phyloP scores from a whole-genome alignment of 179 eudicot genomes.

The Silene noctiflora region DNA sequence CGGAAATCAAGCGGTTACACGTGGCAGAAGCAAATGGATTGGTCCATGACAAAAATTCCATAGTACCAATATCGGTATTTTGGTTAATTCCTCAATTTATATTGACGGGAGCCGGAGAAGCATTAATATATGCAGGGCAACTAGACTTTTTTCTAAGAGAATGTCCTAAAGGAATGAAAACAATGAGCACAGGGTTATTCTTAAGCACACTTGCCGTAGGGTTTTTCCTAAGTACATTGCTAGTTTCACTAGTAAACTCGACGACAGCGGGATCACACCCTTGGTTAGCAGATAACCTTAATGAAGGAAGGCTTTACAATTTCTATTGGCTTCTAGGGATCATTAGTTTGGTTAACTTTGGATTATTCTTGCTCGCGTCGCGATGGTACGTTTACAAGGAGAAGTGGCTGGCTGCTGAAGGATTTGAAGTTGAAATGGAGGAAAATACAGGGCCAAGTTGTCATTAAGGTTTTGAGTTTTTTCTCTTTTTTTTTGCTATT shows the following conservation, averaged over 20 bases:
- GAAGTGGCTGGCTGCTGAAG: conserved; percentile 37
- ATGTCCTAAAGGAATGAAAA: conserved; percentile 32
- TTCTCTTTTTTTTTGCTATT: neutral
- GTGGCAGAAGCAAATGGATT: conserved; percentile 44
- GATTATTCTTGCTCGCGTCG: conserved; percentile 27
- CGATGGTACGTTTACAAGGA: conserved; percentile 45
- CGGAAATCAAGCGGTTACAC: conserved; percentile 53
- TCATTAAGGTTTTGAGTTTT: conserved; percentile 27
- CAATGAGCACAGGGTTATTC: conserved; percentile 44
- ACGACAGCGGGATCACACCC: conserved; percentile 21
- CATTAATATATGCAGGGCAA: conserved; percentile 40
- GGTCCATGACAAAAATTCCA: conserved; percentile 19
- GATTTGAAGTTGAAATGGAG: conserved; percentile 38
- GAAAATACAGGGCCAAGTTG: conserved; percentile 35
- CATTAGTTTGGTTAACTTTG: conserved; percentile 28
- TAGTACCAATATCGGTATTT: conserved; percentile 30
- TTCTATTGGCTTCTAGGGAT: conserved; percentile 37
- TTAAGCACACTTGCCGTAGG: conserved; percentile 39
- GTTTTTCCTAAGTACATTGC: conserved; percentile 35
- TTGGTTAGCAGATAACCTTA: conserved; percentile 40
- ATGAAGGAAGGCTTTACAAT: conserved; percentile 37
- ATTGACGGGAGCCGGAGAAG: conserved; percentile 39
- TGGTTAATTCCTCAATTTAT: conserved; percentile 38
- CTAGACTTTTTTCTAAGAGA: conserved; percentile 40
- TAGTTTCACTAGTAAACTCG: conserved; percentile 31